Conservation (phyloP, 495 filamentous ascomycete genomes). For the Elasticomyces elasticus region DNA sequence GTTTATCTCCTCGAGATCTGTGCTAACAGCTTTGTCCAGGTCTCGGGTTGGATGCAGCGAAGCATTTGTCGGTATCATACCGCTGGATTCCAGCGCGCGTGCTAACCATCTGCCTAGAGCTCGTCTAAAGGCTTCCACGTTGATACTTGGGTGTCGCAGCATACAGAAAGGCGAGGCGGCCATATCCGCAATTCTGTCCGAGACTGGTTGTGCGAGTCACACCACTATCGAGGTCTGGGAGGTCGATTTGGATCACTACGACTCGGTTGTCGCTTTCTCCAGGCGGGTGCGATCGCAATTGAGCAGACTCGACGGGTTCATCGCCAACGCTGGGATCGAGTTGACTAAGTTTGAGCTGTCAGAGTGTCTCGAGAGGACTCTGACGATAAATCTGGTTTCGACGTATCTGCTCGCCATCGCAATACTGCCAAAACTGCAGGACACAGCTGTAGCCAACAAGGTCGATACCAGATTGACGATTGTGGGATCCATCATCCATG, state of each 20-base stretch:
- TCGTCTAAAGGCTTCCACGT: background rate
- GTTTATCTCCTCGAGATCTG: background rate
- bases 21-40: background rate
- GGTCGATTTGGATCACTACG: constrained; percentile 44
- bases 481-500: constrained; percentile 4
- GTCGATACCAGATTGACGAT: background rate
- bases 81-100: no score
- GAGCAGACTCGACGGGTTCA: constrained; percentile 32
- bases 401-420: constrained; percentile 37
- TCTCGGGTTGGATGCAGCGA: background rate
- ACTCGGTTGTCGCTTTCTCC: constrained; percentile 39
- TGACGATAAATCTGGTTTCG: constrained; percentile 39
- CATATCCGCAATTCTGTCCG: background rate
- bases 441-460: constrained; percentile 1
- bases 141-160: background rate
- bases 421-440: constrained; percentile 31
- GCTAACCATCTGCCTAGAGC: background rate
- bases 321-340: constrained; percentile 31
- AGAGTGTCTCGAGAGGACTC: constrained; percentile 38
- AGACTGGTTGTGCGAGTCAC: background rate
- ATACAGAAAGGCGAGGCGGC: background rate
- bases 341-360: constrained; percentile 24
- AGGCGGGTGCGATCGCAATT: constrained; percentile 31
- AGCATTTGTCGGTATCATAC: background rate
- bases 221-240: constrained; percentile 38